Evolutionary conservation across 2,329 filamentous ascomycete genomes (phyloP).

Genomic region (Colletotrichum somersetense): DNA sequence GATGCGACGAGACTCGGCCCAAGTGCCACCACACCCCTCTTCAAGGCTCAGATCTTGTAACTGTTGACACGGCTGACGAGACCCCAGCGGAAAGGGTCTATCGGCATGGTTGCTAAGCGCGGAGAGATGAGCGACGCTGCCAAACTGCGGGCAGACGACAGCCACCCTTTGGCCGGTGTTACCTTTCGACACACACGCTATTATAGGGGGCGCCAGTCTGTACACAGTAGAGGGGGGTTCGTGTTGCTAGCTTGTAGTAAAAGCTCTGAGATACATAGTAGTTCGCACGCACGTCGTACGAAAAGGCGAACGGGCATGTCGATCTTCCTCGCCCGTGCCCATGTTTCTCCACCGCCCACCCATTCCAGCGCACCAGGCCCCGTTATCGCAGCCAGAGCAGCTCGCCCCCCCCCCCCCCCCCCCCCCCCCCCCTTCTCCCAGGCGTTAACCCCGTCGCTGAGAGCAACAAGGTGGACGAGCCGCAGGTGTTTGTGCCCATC

Average conservation of each 20-base stretch:
- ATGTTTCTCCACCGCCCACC: slow-evolving; percentile 18
- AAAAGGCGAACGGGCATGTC: slow-evolving; percentile 12
- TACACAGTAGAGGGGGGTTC: slow-evolving; percentile 7
- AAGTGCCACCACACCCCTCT: not conserved
- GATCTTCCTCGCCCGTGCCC: slow-evolving; percentile 14
- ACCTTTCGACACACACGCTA: not conserved
- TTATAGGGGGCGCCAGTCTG: not conserved
- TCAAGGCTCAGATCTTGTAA: slow-evolving; percentile 10
- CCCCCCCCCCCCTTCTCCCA: slow-evolving; percentile 9
- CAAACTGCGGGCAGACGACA: slow-evolving; percentile 7
- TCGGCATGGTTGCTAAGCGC: slow-evolving; percentile 28
- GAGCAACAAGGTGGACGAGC: not conserved
- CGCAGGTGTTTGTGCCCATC: not conserved
- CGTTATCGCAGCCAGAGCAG: slow-evolving; percentile 34
- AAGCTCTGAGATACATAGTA: not conserved
- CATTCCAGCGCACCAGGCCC: slow-evolving; percentile 25
- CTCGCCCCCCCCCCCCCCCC: not conserved
- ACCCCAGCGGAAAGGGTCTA: slow-evolving; percentile 25
- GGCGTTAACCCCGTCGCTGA: slow-evolving; percentile 1
- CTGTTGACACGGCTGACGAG: slow-evolving; percentile 16
- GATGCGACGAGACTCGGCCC: slow-evolving; percentile 15
- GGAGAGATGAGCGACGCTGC: slow-evolving; percentile 4
- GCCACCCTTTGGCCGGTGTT: not conserved
- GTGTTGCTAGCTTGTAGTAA: slow-evolving; percentile 8
- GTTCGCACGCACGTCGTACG: not conserved